phyloP scores from a whole-genome alignment of 352 stramenopile species.

The Phytophthora constricta region DNA sequence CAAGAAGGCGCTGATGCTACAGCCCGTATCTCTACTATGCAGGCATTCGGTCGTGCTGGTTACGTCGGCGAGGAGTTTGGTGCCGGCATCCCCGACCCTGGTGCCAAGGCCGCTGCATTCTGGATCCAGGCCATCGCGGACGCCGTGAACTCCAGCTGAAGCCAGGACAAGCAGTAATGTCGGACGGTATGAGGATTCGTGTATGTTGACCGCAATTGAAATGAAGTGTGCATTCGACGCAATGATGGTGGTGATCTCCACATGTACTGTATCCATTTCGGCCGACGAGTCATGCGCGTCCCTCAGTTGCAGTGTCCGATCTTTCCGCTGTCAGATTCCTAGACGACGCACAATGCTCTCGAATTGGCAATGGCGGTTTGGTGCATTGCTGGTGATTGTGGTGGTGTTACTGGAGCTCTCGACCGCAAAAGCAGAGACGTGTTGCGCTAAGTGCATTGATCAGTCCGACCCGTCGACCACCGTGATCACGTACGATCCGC shows the following conservation, averaged over 20 bases:
- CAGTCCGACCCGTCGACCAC: slow-evolving; percentile 42
- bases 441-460: slow-evolving; percentile 50
- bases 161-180: not conserved
- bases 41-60: slow-evolving; percentile 73
- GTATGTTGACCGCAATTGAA: too few relatives aligned
- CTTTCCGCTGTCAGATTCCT: slow-evolving; percentile 6
- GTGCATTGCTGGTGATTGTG: not conserved
- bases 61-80: slow-evolving; percentile 93
- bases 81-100: slow-evolving; percentile 92
- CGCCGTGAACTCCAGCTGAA: slow-evolving; percentile 45
- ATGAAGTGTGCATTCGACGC: too few relatives aligned
- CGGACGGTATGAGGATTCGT: not conserved
- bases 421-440: slow-evolving; percentile 13
- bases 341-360: not conserved
- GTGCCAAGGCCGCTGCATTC: slow-evolving; percentile 93
- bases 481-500: slow-evolving; percentile 52
- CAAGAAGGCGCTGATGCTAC: slow-evolving; percentile 92
- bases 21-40: slow-evolving; percentile 81
- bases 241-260: too few relatives aligned
- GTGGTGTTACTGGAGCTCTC: not conserved
- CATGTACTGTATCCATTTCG: not conserved
- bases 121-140: slow-evolving; percentile 81
- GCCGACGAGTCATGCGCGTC: not conserved
- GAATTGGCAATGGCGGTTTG: not conserved
- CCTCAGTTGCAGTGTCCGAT: not conserved